Evolutionary conservation across 2,329 filamentous ascomycete genomes (phyloP).

Genomic region (Aspergillus sp.): DNA sequence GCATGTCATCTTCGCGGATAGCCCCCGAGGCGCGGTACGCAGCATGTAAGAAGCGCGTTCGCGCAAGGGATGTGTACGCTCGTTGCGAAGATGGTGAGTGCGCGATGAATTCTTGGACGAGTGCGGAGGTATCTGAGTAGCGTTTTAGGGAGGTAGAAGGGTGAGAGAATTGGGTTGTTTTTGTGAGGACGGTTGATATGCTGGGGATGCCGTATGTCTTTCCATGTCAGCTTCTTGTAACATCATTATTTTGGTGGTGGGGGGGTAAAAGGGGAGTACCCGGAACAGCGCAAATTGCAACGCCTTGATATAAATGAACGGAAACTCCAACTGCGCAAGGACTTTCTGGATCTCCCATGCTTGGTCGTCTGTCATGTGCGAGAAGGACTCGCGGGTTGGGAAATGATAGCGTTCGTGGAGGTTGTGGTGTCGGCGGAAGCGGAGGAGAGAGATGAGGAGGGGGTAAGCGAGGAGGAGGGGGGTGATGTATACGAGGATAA

Average conservation of each 20-base stretch:
- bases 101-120: slow-evolving; percentile 45
- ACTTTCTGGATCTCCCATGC: slow-evolving; percentile 45
- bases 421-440: too few species aligned
- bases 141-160: slow-evolving; percentile 46
- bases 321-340: slow-evolving; percentile 50
- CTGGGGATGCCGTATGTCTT: slow-evolving; percentile 50
- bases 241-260: not conserved
- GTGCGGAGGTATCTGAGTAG: slow-evolving; percentile 46
- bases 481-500: too few species aligned
- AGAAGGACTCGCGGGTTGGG: slow-evolving; percentile 39
- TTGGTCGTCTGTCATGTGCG: slow-evolving; percentile 50
- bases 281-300: slow-evolving; percentile 56
- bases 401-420: slow-evolving; percentile 40
- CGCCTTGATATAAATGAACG: slow-evolving; percentile 44
- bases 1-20: slow-evolving; percentile 57
- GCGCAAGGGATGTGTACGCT: slow-evolving; percentile 48
- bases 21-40: slow-evolving; percentile 52
- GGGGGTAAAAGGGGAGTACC: slow-evolving; percentile 22
- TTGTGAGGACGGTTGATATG: slow-evolving; percentile 45
- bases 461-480: too few species aligned
- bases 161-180: slow-evolving; percentile 45
- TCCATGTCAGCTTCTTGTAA: too few species aligned
- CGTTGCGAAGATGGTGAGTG: slow-evolving; percentile 41
- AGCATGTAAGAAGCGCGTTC: slow-evolving; percentile 59
- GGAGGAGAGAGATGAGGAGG: too few species aligned